Conservation (phyloP, 2,329 filamentous ascomycete genomes). For the Aspergillus ochraceoroseus region DNA sequence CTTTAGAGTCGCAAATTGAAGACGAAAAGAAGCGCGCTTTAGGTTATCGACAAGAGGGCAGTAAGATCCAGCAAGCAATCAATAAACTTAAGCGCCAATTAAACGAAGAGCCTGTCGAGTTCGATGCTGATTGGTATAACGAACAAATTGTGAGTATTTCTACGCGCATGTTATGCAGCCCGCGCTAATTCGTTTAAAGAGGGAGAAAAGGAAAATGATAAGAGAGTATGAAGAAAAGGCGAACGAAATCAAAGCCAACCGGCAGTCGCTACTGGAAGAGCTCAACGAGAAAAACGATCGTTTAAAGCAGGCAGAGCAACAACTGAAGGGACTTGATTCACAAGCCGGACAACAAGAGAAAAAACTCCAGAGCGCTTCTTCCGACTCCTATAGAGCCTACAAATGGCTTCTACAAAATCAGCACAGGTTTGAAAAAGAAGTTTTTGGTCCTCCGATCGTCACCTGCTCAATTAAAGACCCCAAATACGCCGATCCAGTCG, state of each 20-base stretch:
- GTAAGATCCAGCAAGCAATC: constrained; percentile 54
- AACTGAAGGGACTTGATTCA: constrained; percentile 62
- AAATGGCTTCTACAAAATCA: constrained; percentile 74
- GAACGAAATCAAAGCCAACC: constrained; percentile 39
- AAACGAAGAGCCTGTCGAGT: constrained; percentile 59
- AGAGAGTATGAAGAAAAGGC: constrained; percentile 41
- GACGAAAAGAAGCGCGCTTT: constrained; percentile 50
- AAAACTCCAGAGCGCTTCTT: constrained; percentile 57
- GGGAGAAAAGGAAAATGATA: constrained; percentile 48
- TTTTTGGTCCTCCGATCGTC: constrained; percentile 76
- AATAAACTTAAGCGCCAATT: constrained; percentile 59
- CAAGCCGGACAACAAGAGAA: constrained; percentile 68
- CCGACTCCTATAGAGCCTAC: constrained; percentile 67
- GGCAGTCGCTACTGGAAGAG: constrained; percentile 29
- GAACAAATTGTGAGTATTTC: constrained; percentile 59
- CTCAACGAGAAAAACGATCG: constrained; percentile 36
- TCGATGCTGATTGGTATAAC: constrained; percentile 67
- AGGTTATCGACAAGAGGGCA: constrained; percentile 51
- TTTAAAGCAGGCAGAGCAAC: constrained; percentile 43
- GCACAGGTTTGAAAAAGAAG: constrained; percentile 63
- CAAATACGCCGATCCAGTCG: constrained; percentile 58
- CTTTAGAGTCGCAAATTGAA: constrained; percentile 41
- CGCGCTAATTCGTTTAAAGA: constrained; percentile 42
- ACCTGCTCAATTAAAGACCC: constrained; percentile 73
- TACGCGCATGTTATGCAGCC: neutral